phyloP scores from a whole-genome alignment of 495 filamentous ascomycete species.

The Daldinia loculata region DNA sequence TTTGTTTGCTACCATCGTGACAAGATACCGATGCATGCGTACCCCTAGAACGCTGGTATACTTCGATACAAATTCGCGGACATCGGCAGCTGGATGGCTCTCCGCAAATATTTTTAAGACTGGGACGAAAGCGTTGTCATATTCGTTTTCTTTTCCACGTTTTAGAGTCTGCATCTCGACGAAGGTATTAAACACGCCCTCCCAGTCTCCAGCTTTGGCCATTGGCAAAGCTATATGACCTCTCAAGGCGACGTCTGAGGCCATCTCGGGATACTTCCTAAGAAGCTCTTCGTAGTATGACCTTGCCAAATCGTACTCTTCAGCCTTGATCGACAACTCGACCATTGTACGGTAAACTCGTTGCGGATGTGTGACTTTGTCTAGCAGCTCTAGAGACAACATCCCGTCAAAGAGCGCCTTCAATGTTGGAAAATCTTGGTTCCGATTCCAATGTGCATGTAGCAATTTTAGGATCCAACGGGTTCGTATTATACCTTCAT shows the following conservation, averaged over 20 bases:
- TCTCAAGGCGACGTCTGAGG: conserved; percentile 42
- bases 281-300: conserved; percentile 40
- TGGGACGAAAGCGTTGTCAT: conserved; percentile 49
- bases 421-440: conserved; percentile 36
- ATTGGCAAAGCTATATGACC: conserved; percentile 51
- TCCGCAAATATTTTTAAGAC: conserved; percentile 56
- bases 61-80: conserved; percentile 51
- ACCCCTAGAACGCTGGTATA: conserved; percentile 50
- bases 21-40: conserved; percentile 46
- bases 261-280: conserved; percentile 31
- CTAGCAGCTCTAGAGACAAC: conserved; percentile 22
- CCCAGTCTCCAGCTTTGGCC: conserved; percentile 59
- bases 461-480: conserved; percentile 50
- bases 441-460: conserved; percentile 42
- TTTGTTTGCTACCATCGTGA: conserved; percentile 57
- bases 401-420: conserved; percentile 45
- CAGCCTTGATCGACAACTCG: conserved; percentile 51
- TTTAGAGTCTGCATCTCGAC: conserved; percentile 41
- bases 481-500: conserved; percentile 26
- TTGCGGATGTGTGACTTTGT: conserved; percentile 36
- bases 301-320: conserved; percentile 43
- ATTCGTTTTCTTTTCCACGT: conserved; percentile 25
- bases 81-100: conserved; percentile 52
- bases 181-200: conserved; percentile 50
- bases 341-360: conserved; percentile 51